Conservation (phyloP, 1,284 basidiomycete genomes). For the Golubevia sp. region DNA sequence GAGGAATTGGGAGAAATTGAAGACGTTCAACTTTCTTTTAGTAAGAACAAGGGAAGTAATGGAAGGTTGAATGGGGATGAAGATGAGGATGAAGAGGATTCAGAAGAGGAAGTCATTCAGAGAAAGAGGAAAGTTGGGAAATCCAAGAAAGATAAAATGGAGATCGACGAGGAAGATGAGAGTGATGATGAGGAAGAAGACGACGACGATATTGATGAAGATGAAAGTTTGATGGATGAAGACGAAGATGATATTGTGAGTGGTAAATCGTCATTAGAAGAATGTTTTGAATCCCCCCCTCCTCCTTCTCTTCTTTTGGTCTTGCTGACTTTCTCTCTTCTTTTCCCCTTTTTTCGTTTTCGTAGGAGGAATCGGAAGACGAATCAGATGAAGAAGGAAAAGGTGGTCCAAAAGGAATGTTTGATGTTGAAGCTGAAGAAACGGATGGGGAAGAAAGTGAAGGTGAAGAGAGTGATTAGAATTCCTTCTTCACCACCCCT, state of each 20-base stretch:
- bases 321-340: neutral
- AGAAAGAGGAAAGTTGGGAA: neutral
- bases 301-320: no score
- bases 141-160: neutral
- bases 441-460: neutral
- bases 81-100: neutral
- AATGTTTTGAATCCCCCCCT: neutral
- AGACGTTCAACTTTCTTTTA: neutral
- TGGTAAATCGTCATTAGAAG: neutral
- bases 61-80: neutral
- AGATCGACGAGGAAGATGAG: neutral
- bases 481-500: no score
- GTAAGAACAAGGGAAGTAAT: neutral
- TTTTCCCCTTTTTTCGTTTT: neutral
- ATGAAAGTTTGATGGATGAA: neutral
- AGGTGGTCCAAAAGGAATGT: neutral
- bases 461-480: neutral
- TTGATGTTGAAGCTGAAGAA: neutral
- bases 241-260: neutral
- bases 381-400: neutral
- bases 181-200: neutral
- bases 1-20: neutral
- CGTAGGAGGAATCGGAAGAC: neutral
- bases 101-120: neutral
- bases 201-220: neutral